Percentiles rank a stretch among this genome's conserved stretches.
These are phyloP conservation scores for Xylaria sp. DNA, from an alignment of 2,329 filamentous ascomycete genomes.

Conservation along the genomic window DNA sequence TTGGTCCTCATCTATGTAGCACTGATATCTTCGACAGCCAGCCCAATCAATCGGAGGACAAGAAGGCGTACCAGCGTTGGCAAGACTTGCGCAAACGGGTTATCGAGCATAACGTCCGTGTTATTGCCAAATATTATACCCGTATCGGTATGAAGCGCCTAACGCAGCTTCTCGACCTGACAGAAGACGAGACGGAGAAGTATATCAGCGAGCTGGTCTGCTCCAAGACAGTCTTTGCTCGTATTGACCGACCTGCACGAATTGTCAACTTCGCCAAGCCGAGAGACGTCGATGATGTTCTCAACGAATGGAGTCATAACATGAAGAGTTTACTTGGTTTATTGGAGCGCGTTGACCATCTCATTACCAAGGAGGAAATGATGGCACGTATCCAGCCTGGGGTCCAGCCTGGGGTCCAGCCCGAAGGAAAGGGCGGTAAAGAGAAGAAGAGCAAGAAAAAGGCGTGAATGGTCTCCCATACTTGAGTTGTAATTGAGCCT, in stretches of 20 bases:
- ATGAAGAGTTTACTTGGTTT: constrained; percentile 92
- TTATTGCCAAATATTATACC: constrained; percentile 98
- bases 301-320: constrained; percentile 98
- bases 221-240: constrained; percentile 96
- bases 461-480: constrained; percentile 28
- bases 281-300: constrained; percentile 89
- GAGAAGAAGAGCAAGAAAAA: constrained; percentile 47
- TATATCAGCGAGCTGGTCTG: constrained; percentile 98
- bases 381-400: constrained; percentile 93
- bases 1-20: constrained; percentile 83
- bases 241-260: constrained; percentile 92
- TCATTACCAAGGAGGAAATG: constrained; percentile 99
- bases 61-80: constrained; percentile 86
- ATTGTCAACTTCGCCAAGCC: constrained; percentile 95
- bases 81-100: constrained; percentile 95
- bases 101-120: constrained; percentile 98
- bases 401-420: constrained; percentile 31
- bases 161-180: constrained; percentile 87
- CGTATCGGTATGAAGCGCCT: constrained; percentile 91
- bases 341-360: constrained; percentile 90
- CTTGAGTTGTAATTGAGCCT: constrained; percentile 27
- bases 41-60: constrained; percentile 69
- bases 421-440: constrained; percentile 49
- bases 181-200: constrained; percentile 96
- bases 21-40: constrained; percentile 87